These are phyloP conservation scores for Dothideomycetes sp. DNA, from an alignment of 2,329 filamentous ascomycete species.

Conservation along the genomic window DNA sequence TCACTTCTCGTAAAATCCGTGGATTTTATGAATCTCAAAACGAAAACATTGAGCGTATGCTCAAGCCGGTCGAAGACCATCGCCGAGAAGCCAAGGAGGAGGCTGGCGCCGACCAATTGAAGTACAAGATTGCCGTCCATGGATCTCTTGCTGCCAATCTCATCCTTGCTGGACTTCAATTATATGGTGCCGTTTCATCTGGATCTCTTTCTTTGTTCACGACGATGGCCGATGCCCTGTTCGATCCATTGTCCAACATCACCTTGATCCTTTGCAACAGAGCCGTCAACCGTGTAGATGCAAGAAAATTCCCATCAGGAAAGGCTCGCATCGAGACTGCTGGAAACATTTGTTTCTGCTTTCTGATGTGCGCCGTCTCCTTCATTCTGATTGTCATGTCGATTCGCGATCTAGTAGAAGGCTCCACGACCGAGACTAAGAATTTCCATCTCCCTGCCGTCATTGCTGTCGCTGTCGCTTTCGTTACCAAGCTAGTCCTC, in stretches of 20 bases:
- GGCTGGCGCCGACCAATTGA: slow-evolving; percentile 70
- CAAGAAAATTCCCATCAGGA: slow-evolving; percentile 77
- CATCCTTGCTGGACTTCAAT: slow-evolving; percentile 66
- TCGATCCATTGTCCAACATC: slow-evolving; percentile 83
- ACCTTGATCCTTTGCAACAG: slow-evolving; percentile 80
- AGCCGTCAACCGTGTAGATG: slow-evolving; percentile 79
- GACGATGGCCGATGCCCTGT: slow-evolving; percentile 91
- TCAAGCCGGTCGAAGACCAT: slow-evolving; percentile 91
- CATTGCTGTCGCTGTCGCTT: slow-evolving; percentile 75
- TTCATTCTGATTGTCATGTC: slow-evolving; percentile 89
- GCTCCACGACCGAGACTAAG: slow-evolving; percentile 32
- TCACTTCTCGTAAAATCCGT: slow-evolving; percentile 51
- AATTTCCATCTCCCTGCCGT: slow-evolving; percentile 73
- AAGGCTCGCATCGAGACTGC: slow-evolving; percentile 92
- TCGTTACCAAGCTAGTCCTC: slow-evolving; percentile 69
- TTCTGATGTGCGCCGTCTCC: slow-evolving; percentile 88
- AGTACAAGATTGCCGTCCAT: slow-evolving; percentile 59
- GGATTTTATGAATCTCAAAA: slow-evolving; percentile 88
- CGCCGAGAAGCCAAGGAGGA: slow-evolving; percentile 70
- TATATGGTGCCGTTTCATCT: slow-evolving; percentile 80
- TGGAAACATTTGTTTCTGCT: slow-evolving; percentile 93
- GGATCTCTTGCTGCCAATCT: slow-evolving; percentile 72
- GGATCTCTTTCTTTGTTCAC: slow-evolving; percentile 93
- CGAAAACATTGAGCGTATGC: slow-evolving; percentile 79
- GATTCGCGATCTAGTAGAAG: slow-evolving; percentile 55